Base-by-base conservation (phyloP, 2,329 filamentous ascomycete genomes). In the Monilinia fructicola region DNA sequence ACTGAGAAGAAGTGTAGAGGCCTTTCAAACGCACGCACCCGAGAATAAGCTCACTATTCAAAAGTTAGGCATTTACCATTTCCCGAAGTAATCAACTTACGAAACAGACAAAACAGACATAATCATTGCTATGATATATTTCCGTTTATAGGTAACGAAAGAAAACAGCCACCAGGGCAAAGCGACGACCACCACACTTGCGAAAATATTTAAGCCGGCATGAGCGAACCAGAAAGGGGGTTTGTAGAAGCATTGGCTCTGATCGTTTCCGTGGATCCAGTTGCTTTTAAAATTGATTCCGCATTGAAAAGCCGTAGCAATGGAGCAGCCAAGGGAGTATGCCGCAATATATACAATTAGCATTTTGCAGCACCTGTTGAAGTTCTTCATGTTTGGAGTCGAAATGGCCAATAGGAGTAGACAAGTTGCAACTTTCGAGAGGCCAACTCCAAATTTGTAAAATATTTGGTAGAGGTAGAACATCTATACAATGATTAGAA, bases 391-490 rank as follows among this genome's bases (percentile, higher is more conserved):
- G 10, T 69, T 67, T 14, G 61, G 65, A 42, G 54, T 69, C 46
- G 67, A 67, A 54, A 70, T 70, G 35, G 67, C 67, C 38, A 70
- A 54, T 31, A 68, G 53, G 23, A 70, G 62, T 28, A 68, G 50
- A 50, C 65, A 68, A 40, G 67, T 65, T 6, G 68, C 67, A 42
- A 69, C 50, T 48, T 70, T 70, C 10, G 68, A 68, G 54, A 70
- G 60, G 16, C 67, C 67, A 28, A 53, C 65, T 28, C 56, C 61
- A 40, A 61, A 59, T 64, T 70, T 69, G 54, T 69, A 70, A 40
- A 70, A 65, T 31, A 70, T 66, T 55, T 69, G 68, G 46, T 67
- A 70, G 14, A 70, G 56, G 54, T 60, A 70, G 42, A 70, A 70
- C 67, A 68, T 68, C 68, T 70, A n/a, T 40, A 10, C 55, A 21